Conservation (phyloP, 495 filamentous ascomycete species). For the Aspergillus carlsbadensis region DNA sequence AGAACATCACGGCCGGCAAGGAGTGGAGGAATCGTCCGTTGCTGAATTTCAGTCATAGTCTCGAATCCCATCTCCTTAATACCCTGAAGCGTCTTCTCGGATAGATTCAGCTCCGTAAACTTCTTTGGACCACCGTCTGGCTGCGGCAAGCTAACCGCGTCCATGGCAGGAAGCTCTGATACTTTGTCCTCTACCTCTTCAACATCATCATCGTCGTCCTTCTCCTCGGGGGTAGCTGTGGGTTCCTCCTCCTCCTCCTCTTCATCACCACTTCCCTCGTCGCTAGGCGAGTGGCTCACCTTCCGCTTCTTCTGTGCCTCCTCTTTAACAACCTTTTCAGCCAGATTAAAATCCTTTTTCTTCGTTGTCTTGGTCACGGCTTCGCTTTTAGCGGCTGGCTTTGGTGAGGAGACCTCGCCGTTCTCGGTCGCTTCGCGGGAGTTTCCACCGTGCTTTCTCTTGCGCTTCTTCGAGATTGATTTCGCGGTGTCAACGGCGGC, state of each 20-base stretch:
- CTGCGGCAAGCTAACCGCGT: constrained; percentile 55
- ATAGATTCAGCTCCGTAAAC: constrained; percentile 83
- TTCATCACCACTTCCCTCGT: constrained; percentile 38
- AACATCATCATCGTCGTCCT: constrained; percentile 26
- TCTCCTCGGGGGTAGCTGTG: constrained; percentile 7
- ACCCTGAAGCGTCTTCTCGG: constrained; percentile 81
- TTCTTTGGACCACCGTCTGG: constrained; percentile 52
- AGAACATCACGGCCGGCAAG: constrained; percentile 91
- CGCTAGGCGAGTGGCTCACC: constrained; percentile 31
- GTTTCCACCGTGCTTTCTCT: constrained; percentile 51
- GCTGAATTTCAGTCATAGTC: constrained; percentile 95
- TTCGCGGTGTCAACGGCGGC: constrained; percentile 52
- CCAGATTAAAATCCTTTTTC: constrained; percentile 10
- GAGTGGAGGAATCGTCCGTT: constrained; percentile 80
- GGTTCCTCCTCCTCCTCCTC: constrained; percentile 26
- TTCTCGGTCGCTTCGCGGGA: constrained; percentile 15
- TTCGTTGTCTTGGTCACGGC: constrained; percentile 29
- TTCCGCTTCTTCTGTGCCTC: constrained; percentile 39
- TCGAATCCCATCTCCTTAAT: constrained; percentile 90
- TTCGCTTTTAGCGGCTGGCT: constrained; percentile 22
- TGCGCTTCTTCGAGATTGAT: constrained; percentile 64
- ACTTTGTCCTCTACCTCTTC: constrained; percentile 25
- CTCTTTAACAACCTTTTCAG: constrained; percentile 24
- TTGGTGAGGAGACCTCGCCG: constrained; percentile 9
- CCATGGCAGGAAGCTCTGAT: constrained; percentile 49